A percentile compares a stretch with the other conserved stretches of the same genome.
phyloP scores from a whole-genome alignment of 106 monocot species.

The Dendrobium officinale region DNA sequence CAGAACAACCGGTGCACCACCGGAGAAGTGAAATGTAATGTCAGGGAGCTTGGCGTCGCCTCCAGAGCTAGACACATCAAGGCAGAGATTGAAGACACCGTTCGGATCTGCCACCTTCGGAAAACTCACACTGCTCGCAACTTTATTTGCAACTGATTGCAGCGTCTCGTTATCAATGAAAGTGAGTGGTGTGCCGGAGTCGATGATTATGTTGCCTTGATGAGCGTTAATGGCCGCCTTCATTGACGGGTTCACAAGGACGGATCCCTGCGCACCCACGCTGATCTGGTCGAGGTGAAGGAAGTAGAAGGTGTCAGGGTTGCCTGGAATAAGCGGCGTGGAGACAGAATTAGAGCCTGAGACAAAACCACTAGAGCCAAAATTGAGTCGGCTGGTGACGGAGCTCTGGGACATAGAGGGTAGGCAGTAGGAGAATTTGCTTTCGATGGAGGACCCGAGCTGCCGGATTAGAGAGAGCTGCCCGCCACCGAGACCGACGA shows the following conservation, averaged over 20 bases:
- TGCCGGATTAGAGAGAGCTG: slow-evolving; percentile 60
- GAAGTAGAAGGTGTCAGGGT: slow-evolving; percentile 14
- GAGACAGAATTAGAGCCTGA: not conserved
- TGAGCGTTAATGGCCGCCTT: not conserved
- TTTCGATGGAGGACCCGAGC: slow-evolving; percentile 35
- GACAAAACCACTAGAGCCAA: slow-evolving; percentile 15
- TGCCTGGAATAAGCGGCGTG: slow-evolving; percentile 7
- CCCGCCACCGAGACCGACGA: slow-evolving; percentile 74
- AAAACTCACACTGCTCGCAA: slow-evolving; percentile 6
- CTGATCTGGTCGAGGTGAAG: slow-evolving; percentile 14
- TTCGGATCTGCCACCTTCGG: slow-evolving; percentile 1
- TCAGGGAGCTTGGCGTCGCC: slow-evolving; percentile 11
- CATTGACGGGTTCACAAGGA: not conserved
- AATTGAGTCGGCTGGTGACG: slow-evolving; percentile 16
- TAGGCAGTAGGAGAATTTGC: slow-evolving; percentile 76
- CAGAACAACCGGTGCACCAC: slow-evolving; percentile 15
- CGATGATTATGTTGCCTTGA: slow-evolving; percentile 22
- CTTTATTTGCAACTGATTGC: not conserved
- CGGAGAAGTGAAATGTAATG: slow-evolving; percentile 18
- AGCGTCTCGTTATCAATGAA: slow-evolving; percentile 1
- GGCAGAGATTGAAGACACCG: slow-evolving; percentile 12
- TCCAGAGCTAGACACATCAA: not conserved
- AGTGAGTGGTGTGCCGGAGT: slow-evolving; percentile 36
- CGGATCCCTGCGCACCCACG: slow-evolving; percentile 4
- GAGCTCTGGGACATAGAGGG: slow-evolving; percentile 13